Conservation (phyloP, 1,284 basidiomycete genomes). For the Wallemia ichthyophaga region DNA sequence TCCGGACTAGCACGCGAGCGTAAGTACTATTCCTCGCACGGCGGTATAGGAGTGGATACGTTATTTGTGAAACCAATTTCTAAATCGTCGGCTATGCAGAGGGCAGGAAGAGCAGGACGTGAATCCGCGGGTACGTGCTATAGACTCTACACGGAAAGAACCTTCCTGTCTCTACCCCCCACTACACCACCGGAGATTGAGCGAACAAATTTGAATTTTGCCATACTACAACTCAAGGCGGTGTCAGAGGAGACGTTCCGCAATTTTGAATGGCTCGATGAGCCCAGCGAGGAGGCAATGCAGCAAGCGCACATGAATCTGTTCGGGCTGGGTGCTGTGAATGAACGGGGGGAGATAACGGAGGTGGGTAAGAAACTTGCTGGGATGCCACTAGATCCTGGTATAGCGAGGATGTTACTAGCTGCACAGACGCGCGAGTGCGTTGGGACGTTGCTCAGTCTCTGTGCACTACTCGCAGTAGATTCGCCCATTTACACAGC, state of each 20-base stretch:
- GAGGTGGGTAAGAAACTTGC: constrained; percentile 45
- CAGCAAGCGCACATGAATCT: constrained; percentile 39
- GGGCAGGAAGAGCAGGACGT: constrained; percentile 69
- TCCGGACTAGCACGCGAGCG: constrained; percentile 74
- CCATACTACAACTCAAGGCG: constrained; percentile 71
- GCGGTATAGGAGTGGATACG: constrained; percentile 61
- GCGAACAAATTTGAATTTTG: constrained; percentile 55
- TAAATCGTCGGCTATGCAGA: constrained; percentile 64
- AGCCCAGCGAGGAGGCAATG: constrained; percentile 18
- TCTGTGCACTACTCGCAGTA: constrained; percentile 42
- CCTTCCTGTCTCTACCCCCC: constrained; percentile 27
- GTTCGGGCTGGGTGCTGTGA: constrained; percentile 40
- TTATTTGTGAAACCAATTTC: constrained; percentile 53
- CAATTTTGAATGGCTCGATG: constrained; percentile 2
- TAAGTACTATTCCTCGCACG: constrained; percentile 35
- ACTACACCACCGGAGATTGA: constrained; percentile 66
- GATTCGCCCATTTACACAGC: constrained; percentile 23
- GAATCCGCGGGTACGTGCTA: constrained; percentile 75
- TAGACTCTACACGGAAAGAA: constrained; percentile 49
- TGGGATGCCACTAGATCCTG: constrained; percentile 50
- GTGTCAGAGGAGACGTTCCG: constrained; percentile 26
- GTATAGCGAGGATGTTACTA: constrained; percentile 41
- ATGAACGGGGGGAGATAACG: constrained; percentile 28
- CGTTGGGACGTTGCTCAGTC: constrained; percentile 39
- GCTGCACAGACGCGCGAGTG: constrained; percentile 39